These are phyloP conservation scores for Ceratocystis lukuohia DNA, from an alignment of 2,329 filamentous ascomycete genomes.

Conservation along the genomic window DNA sequence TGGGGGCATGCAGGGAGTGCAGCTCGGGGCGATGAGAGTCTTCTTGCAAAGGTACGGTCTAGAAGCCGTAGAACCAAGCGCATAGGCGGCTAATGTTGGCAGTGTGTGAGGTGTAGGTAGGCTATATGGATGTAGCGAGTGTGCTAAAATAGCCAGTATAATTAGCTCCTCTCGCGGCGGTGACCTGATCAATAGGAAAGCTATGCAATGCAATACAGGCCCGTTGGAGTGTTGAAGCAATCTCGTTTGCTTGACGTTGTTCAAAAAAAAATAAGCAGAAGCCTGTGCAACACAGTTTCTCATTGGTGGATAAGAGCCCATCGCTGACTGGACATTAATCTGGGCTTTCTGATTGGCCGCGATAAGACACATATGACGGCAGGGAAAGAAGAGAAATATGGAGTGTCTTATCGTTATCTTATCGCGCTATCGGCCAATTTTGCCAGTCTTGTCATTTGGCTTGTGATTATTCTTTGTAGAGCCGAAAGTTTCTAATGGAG, in stretches of 20 bases:
- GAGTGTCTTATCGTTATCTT: conserved; percentile 1
- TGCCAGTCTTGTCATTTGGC: not conserved
- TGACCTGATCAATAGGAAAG: too few relatives aligned
- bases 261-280: not conserved
- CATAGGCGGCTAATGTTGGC: conserved; percentile 10
- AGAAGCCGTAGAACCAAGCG: conserved; percentile 1
- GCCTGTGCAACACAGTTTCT: not conserved
- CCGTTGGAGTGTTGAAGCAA: too few relatives aligned
- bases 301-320: not conserved
- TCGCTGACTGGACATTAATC: not conserved
- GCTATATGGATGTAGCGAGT: not conserved
- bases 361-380: not conserved
- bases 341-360: conserved; percentile 12
- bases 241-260: not conserved
- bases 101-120: not conserved
- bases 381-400: not conserved
- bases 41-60: not conserved
- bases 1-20: not conserved
- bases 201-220: too few relatives aligned
- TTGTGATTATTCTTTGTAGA: not conserved
- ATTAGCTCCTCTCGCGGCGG: not conserved
- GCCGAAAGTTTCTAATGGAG: not conserved
- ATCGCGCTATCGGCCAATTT: not conserved
- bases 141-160: not conserved
- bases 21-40: not conserved